Conservation (phyloP, 805 yeast genomes). For the Saitoella complicata region DNA sequence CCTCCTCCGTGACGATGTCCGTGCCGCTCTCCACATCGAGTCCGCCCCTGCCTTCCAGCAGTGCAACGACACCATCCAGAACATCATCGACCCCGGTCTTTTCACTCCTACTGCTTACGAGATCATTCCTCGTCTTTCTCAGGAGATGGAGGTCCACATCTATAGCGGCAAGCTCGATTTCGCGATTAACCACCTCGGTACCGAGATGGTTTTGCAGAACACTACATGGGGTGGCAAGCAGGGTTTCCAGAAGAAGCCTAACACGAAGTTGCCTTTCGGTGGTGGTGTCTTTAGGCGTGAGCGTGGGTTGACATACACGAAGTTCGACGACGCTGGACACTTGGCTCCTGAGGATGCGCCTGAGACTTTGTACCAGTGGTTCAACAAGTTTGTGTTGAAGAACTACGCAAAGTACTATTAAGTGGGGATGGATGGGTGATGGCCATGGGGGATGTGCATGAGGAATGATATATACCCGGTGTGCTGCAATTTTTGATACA, state of each 20-base stretch:
- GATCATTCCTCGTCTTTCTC: background rate
- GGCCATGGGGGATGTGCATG: no score
- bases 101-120: background rate
- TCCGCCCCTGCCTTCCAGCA: background rate
- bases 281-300: slow-evolving; percentile 51
- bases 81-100: background rate
- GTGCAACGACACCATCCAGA: background rate
- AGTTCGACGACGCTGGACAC: slow-evolving; percentile 68
- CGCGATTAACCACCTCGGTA: background rate
- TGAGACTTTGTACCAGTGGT: slow-evolving; percentile 33
- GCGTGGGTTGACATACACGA: slow-evolving; percentile 50
- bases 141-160: background rate
- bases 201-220: background rate
- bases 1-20: slow-evolving; percentile 50
- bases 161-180: background rate
- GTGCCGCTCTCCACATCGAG: slow-evolving; percentile 66
- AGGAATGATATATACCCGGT: no score
- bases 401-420: background rate
- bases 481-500: no score
- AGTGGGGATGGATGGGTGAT: no score
- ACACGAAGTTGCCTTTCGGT: background rate
- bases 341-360: slow-evolving; percentile 80
- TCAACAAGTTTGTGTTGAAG: background rate
- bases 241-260: background rate
- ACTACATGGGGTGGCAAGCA: slow-evolving; percentile 3